Conservation (phyloP, 306 rosid genomes). For the Vicia sativa region DNA sequence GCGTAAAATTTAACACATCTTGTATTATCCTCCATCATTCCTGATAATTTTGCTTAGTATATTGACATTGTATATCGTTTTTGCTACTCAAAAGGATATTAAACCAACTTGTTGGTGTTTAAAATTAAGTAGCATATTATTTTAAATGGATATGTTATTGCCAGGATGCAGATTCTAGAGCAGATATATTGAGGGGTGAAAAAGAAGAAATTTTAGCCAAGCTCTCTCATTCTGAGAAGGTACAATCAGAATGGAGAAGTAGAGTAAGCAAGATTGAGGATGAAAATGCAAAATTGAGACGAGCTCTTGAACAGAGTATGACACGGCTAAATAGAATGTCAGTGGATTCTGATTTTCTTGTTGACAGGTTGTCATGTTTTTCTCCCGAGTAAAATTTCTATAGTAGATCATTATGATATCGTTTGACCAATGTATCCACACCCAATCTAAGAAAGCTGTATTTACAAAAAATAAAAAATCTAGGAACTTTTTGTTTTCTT, state of each 20-base stretch:
- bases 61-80: conserved; percentile 1
- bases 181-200: conserved; percentile 58
- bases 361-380: conserved; percentile 74
- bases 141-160: conserved; percentile 37
- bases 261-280: conserved; percentile 91
- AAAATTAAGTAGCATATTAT: conserved; percentile 6
- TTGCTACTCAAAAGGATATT: conserved; percentile 5
- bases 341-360: conserved; percentile 93
- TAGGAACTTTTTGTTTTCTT: conserved; percentile 1
- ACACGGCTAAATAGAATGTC: conserved; percentile 97
- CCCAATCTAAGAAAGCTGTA: not conserved
- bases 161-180: conserved; percentile 73
- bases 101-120: conserved; percentile 28
- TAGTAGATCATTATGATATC: not conserved
- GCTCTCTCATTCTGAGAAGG: conserved; percentile 76
- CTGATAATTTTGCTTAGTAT: conserved; percentile 17
- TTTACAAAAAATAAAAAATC: not conserved
- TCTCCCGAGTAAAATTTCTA: conserved; percentile 27
- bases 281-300: conserved; percentile 86
- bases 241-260: conserved; percentile 75
- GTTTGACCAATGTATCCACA: not conserved
- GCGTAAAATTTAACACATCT: conserved; percentile 18
- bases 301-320: conserved; percentile 94
- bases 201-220: conserved; percentile 70
- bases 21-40: conserved; percentile 13